Base-by-base conservation (phyloP, 208 protist species). In the Leishmania lainsoni region DNA sequence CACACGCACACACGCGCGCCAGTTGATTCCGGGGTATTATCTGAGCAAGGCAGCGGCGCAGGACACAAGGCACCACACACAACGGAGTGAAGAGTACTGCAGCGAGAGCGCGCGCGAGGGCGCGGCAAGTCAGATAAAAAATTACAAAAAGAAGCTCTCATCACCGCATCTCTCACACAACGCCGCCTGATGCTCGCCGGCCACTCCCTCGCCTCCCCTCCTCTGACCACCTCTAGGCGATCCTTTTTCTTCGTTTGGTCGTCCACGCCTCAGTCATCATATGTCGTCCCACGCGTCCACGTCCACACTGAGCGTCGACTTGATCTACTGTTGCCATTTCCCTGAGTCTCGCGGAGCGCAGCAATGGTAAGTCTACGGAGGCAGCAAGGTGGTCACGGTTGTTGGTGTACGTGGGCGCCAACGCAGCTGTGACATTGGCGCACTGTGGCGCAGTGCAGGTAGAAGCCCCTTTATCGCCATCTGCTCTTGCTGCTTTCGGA, bases 261-360 rank as follows among this genome's bases (percentile, higher is more conserved):
- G 14, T 29, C 22, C 22, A 17, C 17, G 39, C 51, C 72, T 35
- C n/a, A 58, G 12, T 48, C 26, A 26, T 12, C 32, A 26, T 17
- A 10, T 12, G 51, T 42, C 20, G 72, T 42, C 29, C 51, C 29
- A 14, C 17, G 22, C 10, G 72, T 76, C 72, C 72, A 76, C 45
- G 29, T 61, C 72, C 72, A 76, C 26, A 76, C 72, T 45, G 72
- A 61, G 12, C 72, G 72, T 45, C 72, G 72, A 29, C 72, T 9
- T 5, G 29, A 39, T 26, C 48, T 16, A 61, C 12, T 48, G 48
- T 29, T 29, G 70, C 48, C 29, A 29, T 45, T 61, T 1, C 17
- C 26, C 17, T 6, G 4, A 3, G 72, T 22, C 26, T 45, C 22
- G n/a, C 51, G 17, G 52, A 76, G 26, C 51, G 17, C 29, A 26